These are phyloP conservation scores for Gossypium gossypioides DNA, from an alignment of 441 rosid genomes.

Conservation along the genomic window DNA sequence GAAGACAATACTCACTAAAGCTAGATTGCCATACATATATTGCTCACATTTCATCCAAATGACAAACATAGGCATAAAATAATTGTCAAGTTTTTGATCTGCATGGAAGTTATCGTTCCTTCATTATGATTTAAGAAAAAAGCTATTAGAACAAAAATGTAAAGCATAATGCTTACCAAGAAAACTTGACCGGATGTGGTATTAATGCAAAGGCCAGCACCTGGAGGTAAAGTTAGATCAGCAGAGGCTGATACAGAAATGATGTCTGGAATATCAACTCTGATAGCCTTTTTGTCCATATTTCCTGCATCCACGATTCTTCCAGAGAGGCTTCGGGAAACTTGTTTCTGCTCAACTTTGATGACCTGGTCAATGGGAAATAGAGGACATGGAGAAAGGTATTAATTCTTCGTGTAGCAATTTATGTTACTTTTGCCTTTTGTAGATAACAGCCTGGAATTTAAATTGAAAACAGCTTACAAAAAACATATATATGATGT, in stretches of 20 bases:
- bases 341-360: conserved; percentile 38
- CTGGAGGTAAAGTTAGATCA: conserved; percentile 89
- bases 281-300: conserved; percentile 49
- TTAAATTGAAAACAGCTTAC: background rate
- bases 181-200: conserved; percentile 62
- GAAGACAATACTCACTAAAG: background rate
- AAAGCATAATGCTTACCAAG: conserved; percentile 43
- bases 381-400: conserved; percentile 1
- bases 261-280: conserved; percentile 64
- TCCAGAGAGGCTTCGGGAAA: conserved; percentile 47
- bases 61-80: background rate
- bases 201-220: conserved; percentile 88
- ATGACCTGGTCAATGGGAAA: background rate
- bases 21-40: background rate
- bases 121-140: background rate
- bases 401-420: background rate
- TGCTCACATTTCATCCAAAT: background rate
- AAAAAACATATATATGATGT: background rate
- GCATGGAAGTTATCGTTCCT: background rate
- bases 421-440: background rate
- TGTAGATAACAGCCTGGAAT: background rate
- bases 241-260: conserved; percentile 80
- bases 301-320: conserved; percentile 35
- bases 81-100: background rate
- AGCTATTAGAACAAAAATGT: background rate